Percentiles rank a stretch among this genome's conserved stretches.
phyloP scores from a whole-genome alignment of 257 asterid genomes.

The Linderniella brevidens region DNA sequence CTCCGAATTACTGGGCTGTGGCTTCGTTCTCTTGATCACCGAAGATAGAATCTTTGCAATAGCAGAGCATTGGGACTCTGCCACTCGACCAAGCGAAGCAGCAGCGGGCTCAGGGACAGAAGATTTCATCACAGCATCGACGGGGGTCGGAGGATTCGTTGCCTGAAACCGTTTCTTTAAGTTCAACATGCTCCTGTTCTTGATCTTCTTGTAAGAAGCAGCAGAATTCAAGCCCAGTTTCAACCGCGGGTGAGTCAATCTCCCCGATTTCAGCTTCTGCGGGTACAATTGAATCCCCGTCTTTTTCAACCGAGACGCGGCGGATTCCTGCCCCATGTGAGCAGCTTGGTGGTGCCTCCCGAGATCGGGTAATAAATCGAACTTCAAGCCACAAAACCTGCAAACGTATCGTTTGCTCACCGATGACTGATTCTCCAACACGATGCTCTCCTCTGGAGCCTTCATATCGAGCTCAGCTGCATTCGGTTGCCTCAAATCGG shows the following conservation, averaged over 20 bases:
- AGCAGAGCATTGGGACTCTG: slow-evolving; percentile 75
- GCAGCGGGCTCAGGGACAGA: slow-evolving; percentile 22
- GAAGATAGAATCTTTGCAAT: slow-evolving; percentile 64
- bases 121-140: slow-evolving; percentile 29
- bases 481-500: slow-evolving; percentile 37
- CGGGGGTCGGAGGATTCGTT: slow-evolving; percentile 25
- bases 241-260: slow-evolving; percentile 60
- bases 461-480: slow-evolving; percentile 20
- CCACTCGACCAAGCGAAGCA: slow-evolving; percentile 47
- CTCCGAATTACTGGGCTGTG: slow-evolving; percentile 69
- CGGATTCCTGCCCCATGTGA: slow-evolving; percentile 54
- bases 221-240: slow-evolving; percentile 59
- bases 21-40: slow-evolving; percentile 59
- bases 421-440: slow-evolving; percentile 24
- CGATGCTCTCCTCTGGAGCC: slow-evolving; percentile 15
- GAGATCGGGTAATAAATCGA: slow-evolving; percentile 95
- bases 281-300: slow-evolving; percentile 72
- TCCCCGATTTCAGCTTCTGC: slow-evolving; percentile 70
- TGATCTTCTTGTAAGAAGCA: slow-evolving; percentile 45
- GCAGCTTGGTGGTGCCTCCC: slow-evolving; percentile 99
- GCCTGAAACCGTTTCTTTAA: slow-evolving; percentile 55
- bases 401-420: slow-evolving; percentile 53
- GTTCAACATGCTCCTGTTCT: slow-evolving; percentile 57
- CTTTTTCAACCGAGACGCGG: slow-evolving; percentile 49
- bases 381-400: slow-evolving; percentile 86